Base-by-base conservation (phyloP, 345 rosid species). In the Erucastrum elatum region DNA sequence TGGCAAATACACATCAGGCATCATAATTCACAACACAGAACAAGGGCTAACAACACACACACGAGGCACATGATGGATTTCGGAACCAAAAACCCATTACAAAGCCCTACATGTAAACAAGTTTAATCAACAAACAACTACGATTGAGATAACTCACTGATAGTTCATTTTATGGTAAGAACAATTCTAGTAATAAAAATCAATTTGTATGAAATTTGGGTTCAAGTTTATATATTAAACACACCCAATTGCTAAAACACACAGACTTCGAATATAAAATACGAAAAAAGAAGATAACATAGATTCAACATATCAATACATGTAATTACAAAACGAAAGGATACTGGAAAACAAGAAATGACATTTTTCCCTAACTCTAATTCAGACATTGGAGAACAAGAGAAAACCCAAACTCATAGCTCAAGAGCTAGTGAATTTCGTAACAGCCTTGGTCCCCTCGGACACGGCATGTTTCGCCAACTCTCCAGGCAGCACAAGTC, bases 391-490 rank as follows among this genome's bases (percentile, higher is more conserved):
- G 2, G 17, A 49, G 1, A 30, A 0, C 16, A 1, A 67, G 5
- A 34, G 9, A 27, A 13, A 12, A n/a, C 35, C 41, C 29, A 6
- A 74, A 46, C 58, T 30, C 64, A 61, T n/a, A 0, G 16, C 64
- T 83, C 64, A 90, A 56, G 93, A 86, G 63, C 94, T 90, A 1
- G 97, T 91, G 29, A 91, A 91, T 70, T 91, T 90, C 0, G 92
- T 87, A 4, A 91, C 96, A 0, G 96, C 96, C 88, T 91, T 91
- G 0, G 96, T 91, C 0, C 94, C 97, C 70, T 91, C 97, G 0
- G 97, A 91, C 0, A 91, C 94, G 0, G 97, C 97, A 60, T 91
- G 97, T 70, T 91, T 91, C 0, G 97, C 97, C 9, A 91, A 82
- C 74, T 91, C 97, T 1, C 92, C 97, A 6, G 94, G 97, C 8